Percentiles rank a stretch among this genome's conserved stretches.
Conservation (phyloP, 805 yeast species). For the Saturnispora serradocipensis region DNA sequence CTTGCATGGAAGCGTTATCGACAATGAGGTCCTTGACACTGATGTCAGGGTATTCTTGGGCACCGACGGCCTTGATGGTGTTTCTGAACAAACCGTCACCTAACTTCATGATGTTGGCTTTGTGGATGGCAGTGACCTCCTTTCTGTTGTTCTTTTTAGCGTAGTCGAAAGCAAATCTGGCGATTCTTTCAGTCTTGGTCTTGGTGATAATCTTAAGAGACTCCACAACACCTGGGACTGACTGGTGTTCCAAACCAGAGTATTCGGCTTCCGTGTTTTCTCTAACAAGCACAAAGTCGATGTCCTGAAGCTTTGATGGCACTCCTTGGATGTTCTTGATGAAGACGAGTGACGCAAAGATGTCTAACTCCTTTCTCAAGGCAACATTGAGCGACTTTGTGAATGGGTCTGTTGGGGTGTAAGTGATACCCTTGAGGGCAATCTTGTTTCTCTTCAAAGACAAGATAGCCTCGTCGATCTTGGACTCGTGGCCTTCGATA, state of each 20-base stretch:
- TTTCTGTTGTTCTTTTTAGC: conserved; percentile 89
- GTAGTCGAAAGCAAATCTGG: conserved; percentile 93
- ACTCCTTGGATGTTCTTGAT: conserved; percentile 94
- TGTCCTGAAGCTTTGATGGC: conserved; percentile 76
- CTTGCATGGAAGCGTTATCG: conserved; percentile 99
- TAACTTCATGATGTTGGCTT: conserved; percentile 97
- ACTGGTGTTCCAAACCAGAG: conserved; percentile 96
- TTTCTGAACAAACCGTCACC: conserved; percentile 97
- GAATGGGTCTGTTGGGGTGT: conserved; percentile 74
- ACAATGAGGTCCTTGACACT: conserved; percentile 88
- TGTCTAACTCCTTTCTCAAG: conserved; percentile 90
- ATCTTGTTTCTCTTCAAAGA: conserved; percentile 93
- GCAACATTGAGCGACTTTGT: conserved; percentile 90
- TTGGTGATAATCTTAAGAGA: conserved; percentile 91
- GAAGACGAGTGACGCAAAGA: conserved; percentile 89
- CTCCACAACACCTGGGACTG: conserved; percentile 97
- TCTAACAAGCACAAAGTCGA: conserved; percentile 91
- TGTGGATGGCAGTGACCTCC: conserved; percentile 93
- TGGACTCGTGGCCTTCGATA: conserved; percentile 36
- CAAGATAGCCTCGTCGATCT: conserved; percentile 73
- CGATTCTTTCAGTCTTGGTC: conserved; percentile 92
- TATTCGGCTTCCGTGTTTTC: conserved; percentile 99
- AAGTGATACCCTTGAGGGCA: conserved; percentile 92
- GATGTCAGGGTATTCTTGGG: conserved; percentile 76
- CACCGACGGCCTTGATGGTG: conserved; percentile 82